Evolutionary conservation across 805 yeast species (phyloP), one percentile per base, ranked within the genome.

Genomic region (Kodamaea kaohsiungensis): DNA sequence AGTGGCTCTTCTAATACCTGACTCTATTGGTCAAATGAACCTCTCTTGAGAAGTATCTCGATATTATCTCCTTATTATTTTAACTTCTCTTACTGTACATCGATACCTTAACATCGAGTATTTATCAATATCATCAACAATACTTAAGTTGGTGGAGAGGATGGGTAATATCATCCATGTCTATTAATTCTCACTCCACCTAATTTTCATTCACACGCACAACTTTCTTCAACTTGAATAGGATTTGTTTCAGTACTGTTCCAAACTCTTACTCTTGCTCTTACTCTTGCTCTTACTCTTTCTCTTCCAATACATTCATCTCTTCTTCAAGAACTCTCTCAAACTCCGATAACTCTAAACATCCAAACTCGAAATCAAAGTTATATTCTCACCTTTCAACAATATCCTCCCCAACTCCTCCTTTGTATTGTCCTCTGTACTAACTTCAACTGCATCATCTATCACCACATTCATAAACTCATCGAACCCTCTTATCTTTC

Each of bases 331-430:
- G 6, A 6, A 22, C 25, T 22, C 25, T 3, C 25, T 22, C 45
- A 8, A 9, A 5, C 35, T 5, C 3, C 3, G 13, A 40, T 40
- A 40, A 16, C 45, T 17, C 12, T 19, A 40, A 3, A 40, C 45
- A 39, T 75, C 79, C 53, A 70, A 60, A 49, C 75, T 65, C 15
- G 75, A 68, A 15, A 95, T 87, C 54, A 93, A 72, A 7, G 97
- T 87, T 46, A 95, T 89, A 66, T 91, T 95, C 66, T 95, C 99
- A 3, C 99, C 99, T 70, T 95, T 95, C 54, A 95, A 75, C 59
- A 95, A 68, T 19, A 95, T 82, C 55, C 88, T 76, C 1, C 97
- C 97, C 54, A 90, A 65, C n/a, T 72, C 70, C 25, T 83, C 80
- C 52, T 75, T 75, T 1, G 77, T 57, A 1, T 84, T 84, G 39